These are phyloP conservation scores for Aspergillus uvarum DNA, from an alignment of 2,329 filamentous ascomycete species.

Conservation along the genomic window DNA sequence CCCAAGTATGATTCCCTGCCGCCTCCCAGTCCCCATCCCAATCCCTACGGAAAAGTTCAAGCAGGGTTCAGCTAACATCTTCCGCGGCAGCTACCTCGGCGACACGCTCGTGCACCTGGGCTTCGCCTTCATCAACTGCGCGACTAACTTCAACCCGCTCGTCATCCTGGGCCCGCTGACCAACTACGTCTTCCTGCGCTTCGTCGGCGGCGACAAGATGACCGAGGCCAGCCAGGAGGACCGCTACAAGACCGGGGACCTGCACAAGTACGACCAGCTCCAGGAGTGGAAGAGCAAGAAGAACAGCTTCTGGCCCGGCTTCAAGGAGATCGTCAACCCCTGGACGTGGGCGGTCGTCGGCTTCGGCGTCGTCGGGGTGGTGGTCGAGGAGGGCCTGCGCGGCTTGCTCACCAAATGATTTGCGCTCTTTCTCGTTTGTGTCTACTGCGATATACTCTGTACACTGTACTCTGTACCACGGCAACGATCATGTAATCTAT, in stretches of 20 bases:
- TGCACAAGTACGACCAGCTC: constrained; percentile 55
- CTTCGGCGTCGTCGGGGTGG: constrained; percentile 51
- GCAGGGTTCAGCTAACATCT: background rate
- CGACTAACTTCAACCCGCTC: constrained; percentile 55
- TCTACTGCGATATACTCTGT: too few species aligned
- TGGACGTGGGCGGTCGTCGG: constrained; percentile 58
- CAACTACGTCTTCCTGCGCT: constrained; percentile 61
- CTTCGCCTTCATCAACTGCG: constrained; percentile 58
- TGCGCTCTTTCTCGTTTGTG: background rate
- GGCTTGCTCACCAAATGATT: constrained; percentile 5
- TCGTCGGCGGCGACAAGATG: constrained; percentile 56
- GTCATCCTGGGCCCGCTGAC: constrained; percentile 56
- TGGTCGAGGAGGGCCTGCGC: constrained; percentile 43
- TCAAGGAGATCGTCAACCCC: constrained; percentile 52
- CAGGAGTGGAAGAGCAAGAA: constrained; percentile 54
- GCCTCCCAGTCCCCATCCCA: too few species aligned
- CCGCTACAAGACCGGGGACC: constrained; percentile 53
- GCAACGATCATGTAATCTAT: background rate
- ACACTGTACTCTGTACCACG: too few species aligned
- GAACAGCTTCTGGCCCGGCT: constrained; percentile 61
- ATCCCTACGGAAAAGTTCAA: too few species aligned
- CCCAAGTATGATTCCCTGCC: constrained; percentile 59
- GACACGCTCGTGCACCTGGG: constrained; percentile 60
- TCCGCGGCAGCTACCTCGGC: constrained; percentile 55
- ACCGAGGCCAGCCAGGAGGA: constrained; percentile 55